Conservation (phyloP, 768 basidiomycete species). For the Suillus discolor region DNA sequence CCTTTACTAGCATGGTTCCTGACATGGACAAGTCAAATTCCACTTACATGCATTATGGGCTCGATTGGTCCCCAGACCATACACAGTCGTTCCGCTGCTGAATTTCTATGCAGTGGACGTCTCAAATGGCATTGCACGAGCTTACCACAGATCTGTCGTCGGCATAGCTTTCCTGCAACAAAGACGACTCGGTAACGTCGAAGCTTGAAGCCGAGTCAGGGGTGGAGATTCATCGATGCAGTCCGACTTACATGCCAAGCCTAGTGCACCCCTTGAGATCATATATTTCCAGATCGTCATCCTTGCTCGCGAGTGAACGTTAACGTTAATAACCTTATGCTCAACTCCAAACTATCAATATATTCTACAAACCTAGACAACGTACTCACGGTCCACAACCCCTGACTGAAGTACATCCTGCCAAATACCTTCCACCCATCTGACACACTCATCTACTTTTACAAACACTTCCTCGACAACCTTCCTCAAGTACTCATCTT, state of each 20-base stretch:
- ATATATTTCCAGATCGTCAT: not conserved
- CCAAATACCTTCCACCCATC: slow-evolving; percentile 64
- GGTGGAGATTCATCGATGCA: too few relatives aligned
- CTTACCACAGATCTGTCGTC: not conserved
- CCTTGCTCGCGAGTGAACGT: not conserved
- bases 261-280: not conserved
- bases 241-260: not conserved
- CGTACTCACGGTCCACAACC: not conserved
- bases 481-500: slow-evolving; percentile 56
- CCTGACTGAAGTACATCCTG: slow-evolving; percentile 36
- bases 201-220: too few relatives aligned
- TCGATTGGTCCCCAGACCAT: too few relatives aligned
- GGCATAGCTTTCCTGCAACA: not conserved
- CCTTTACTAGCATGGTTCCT: too few relatives aligned
- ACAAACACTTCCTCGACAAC: slow-evolving; percentile 44
- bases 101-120: too few relatives aligned
- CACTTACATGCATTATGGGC: too few relatives aligned
- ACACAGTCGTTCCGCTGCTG: too few relatives aligned
- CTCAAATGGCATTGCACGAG: not conserved
- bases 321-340: too few relatives aligned
- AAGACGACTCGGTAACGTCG: too few relatives aligned
- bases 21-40: too few relatives aligned
- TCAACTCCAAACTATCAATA: not conserved
- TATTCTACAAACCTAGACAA: not conserved
- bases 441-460: slow-evolving; percentile 43